phyloP scores from a whole-genome alignment of 2,329 filamentous ascomycete genomes.

The Sordariomycetes sp. region DNA sequence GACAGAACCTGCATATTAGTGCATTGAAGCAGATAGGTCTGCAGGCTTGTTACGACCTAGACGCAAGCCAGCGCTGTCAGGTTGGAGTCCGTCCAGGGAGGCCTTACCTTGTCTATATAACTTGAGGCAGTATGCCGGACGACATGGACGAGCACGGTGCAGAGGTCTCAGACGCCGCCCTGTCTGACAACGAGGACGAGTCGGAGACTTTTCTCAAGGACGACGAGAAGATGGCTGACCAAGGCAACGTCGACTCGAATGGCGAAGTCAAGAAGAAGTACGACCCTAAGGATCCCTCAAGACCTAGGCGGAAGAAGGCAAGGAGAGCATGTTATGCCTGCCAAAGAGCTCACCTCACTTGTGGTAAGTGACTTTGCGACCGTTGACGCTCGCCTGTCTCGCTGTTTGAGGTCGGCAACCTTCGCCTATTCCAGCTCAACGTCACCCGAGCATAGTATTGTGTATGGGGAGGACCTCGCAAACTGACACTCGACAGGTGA shows the following conservation, averaged over 20 bases:
- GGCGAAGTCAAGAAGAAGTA: slow-evolving; percentile 57
- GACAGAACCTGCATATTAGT: slow-evolving; percentile 1
- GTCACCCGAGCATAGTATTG: too few species aligned
- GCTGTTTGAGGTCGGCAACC: neutral
- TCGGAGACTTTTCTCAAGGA: slow-evolving; percentile 35
- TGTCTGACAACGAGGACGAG: slow-evolving; percentile 53
- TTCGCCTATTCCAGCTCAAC: too few species aligned
- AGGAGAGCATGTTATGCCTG: slow-evolving; percentile 92
- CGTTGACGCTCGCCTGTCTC: neutral
- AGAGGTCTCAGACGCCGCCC: slow-evolving; percentile 44
- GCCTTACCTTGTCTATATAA: slow-evolving; percentile 16
- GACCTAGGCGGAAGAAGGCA: slow-evolving; percentile 91
- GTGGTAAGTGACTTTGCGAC: slow-evolving; percentile 61
- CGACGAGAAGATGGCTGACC: slow-evolving; percentile 40
- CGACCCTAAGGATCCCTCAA: slow-evolving; percentile 80
- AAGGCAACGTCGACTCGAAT: slow-evolving; percentile 32
- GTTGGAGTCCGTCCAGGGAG: neutral
- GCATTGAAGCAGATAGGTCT: neutral
- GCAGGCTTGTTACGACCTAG: neutral
- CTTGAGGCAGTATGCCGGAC: slow-evolving; percentile 45
- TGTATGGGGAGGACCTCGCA: too few species aligned
- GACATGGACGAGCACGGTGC: slow-evolving; percentile 41
- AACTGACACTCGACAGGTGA: slow-evolving; percentile 61
- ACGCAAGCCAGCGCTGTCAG: neutral
- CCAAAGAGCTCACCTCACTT: slow-evolving; percentile 93